Percentiles rank a stretch among this genome's conserved stretches.
phyloP scores from a whole-genome alignment of 495 filamentous ascomycete genomes.

The Aspergillus egyptiacus region DNA sequence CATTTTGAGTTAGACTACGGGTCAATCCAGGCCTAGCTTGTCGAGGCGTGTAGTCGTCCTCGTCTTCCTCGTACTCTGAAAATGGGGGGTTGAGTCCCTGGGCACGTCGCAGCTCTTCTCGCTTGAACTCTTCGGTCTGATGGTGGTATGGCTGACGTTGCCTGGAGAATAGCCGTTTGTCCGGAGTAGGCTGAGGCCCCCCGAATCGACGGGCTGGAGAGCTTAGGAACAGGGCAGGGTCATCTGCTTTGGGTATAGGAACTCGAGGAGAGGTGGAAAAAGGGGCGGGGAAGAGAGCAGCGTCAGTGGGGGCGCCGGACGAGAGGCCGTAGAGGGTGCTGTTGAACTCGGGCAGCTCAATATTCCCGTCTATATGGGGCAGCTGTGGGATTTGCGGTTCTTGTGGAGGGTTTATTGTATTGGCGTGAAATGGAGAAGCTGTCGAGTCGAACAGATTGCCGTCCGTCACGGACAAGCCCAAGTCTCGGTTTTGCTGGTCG shows the following conservation, averaged over 20 bases:
- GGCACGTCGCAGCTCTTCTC: constrained; percentile 46
- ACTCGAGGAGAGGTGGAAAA: constrained; percentile 44
- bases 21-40: constrained; percentile 49
- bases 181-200: constrained; percentile 33
- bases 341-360: constrained; percentile 39
- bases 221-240: constrained; percentile 54
- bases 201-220: constrained; percentile 46
- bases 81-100: constrained; percentile 17
- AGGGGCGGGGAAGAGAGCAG: constrained; percentile 40
- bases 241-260: constrained; percentile 36
- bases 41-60: constrained; percentile 38
- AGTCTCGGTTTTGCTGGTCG: constrained; percentile 19
- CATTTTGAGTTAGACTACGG: constrained; percentile 51
- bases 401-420: constrained; percentile 8
- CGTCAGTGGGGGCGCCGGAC: constrained; percentile 31
- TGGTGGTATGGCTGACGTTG: constrained; percentile 52
- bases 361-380: constrained; percentile 32
- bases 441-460: constrained; percentile 12
- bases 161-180: constrained; percentile 29
- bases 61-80: constrained; percentile 31
- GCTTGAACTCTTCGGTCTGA: constrained; percentile 50
- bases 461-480: constrained; percentile 15
- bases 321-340: constrained; percentile 26
- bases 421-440: constrained; percentile 12
- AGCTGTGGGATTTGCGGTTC: constrained; percentile 34